Conservation (phyloP, 495 filamentous ascomycete genomes). For the Hypomontagnella submonticulosa region DNA sequence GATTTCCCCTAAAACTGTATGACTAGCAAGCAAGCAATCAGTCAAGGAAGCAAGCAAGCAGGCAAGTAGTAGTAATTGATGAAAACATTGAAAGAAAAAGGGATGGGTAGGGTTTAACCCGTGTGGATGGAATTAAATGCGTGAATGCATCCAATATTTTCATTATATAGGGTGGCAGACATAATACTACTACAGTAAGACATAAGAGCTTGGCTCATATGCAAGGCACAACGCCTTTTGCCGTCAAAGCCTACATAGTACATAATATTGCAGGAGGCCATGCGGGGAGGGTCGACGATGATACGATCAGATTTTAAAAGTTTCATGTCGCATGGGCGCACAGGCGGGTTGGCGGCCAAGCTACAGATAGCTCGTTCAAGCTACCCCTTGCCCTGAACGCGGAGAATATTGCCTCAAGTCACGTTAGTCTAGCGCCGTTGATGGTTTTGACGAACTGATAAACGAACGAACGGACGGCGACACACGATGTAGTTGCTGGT, state of each 20-base stretch:
- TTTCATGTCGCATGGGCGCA: constrained; percentile 40
- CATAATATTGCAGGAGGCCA: constrained; percentile 36
- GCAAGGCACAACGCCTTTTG: constrained; percentile 26
- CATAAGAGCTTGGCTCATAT: constrained; percentile 23
- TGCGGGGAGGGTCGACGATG: constrained; percentile 41
- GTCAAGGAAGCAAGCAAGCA: background rate
- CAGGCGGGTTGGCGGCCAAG: constrained; percentile 2
- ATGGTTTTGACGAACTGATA: background rate
- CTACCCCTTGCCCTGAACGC: constrained; percentile 18
- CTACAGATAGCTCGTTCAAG: background rate
- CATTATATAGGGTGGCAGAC: background rate
- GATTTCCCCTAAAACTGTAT: background rate
- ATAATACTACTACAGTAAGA: constrained; percentile 1
- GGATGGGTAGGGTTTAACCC: background rate
- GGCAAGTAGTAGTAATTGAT: constrained; percentile 1
- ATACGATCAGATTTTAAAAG: constrained; percentile 36
- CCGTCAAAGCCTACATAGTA: constrained; percentile 16
- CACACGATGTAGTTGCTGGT: constrained; percentile 16
- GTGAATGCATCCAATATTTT: background rate
- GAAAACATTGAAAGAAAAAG: background rate
- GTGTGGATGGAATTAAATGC: background rate
- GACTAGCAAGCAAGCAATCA: background rate
- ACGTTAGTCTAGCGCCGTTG: constrained; percentile 26
- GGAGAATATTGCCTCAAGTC: constrained; percentile 41
- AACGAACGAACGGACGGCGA: constrained; percentile 20